These are phyloP conservation scores for Entelexis paramagnoliae DNA, from an alignment of 1,139 yeast species.

Conservation along the genomic window DNA sequence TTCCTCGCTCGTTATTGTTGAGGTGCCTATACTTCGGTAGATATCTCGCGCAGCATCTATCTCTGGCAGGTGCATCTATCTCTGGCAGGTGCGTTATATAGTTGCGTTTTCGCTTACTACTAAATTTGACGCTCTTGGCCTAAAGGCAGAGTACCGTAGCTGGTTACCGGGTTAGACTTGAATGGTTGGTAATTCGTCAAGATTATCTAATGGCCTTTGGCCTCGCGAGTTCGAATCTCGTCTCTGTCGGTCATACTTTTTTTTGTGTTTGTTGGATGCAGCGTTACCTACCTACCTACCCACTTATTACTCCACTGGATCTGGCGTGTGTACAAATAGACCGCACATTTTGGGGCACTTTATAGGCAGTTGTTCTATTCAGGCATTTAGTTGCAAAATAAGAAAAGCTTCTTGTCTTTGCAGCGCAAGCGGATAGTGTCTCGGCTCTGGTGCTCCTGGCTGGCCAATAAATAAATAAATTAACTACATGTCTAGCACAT, in stretches of 20 bases:
- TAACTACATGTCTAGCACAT: constrained; percentile 10
- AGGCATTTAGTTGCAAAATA: no score
- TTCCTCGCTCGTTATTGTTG: no score
- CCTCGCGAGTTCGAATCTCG: constrained; percentile 92
- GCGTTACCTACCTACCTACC: no score
- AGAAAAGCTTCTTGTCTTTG: no score
- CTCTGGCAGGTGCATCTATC: not conserved
- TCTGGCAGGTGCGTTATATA: not conserved
- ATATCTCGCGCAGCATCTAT: no score
- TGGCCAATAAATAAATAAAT: constrained; percentile 9
- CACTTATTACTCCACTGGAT: no score
- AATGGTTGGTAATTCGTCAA: constrained; percentile 31
- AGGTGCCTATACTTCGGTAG: no score
- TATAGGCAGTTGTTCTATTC: no score
- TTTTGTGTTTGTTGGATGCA: not conserved
- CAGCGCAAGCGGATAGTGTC: no score
- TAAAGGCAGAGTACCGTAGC: constrained; percentile 58
- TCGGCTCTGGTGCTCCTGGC: not conserved
- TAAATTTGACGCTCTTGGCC: constrained; percentile 6
- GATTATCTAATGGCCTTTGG: constrained; percentile 63
- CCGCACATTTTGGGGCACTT: no score
- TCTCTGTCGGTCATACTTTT: constrained; percentile 51
- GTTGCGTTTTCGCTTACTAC: not conserved
- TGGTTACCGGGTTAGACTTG: constrained; percentile 78
- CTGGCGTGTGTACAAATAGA: no score